Base-by-base conservation (phyloP, 2,329 filamentous ascomycete genomes). In the Exophiala dermatitidis region DNA sequence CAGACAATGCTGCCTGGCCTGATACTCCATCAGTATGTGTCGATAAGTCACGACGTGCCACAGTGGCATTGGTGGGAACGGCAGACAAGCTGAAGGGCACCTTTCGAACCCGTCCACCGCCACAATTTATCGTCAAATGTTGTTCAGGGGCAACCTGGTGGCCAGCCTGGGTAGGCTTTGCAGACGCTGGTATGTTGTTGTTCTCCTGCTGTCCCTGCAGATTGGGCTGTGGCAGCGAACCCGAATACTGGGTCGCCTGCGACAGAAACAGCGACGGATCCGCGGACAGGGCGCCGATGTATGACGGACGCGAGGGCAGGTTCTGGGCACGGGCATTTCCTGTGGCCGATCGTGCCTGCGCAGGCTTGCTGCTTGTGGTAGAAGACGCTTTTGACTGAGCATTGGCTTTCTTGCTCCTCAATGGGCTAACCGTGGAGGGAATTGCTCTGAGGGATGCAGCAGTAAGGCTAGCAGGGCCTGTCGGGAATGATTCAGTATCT, bases 21-120 rank as follows among this genome's bases (percentile, higher is more conserved):
- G 54, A 50, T 36, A 36, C 50, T 28, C 58, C 55, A 40, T 58
- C 54, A 29, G 57, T 59, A 49, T 59, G 57, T 4, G 57, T 57
- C 5, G 51, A 42, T 3, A 53, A 10, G 4, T 57, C 37, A 9
- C 28, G 46, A 12, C 41, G 47, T 32, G 45, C 48, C 3, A 59
- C 32, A 31, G 41, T 31, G 26, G 10, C 30, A 26, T 12, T 19
- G 3, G 31, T 28, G 9, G 53, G 48, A 46, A 56, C 54, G 7
- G 53, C 48, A 9, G 57, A 52, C 29, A 57, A 51, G 8, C 26
- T 34, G 5, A 55, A 37, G 6, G 50, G 51, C 1, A 59, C 42
- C 33, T 52, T 48, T 5, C 51, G 53, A 49, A 56, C 44, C 12
- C 4, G 3, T 3, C 40, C 28, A 5, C 29, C 4, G 3, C 44